Conservation (phyloP, 192 early-diverging fungal species). For the Phycomyces blakesleeanus region DNA sequence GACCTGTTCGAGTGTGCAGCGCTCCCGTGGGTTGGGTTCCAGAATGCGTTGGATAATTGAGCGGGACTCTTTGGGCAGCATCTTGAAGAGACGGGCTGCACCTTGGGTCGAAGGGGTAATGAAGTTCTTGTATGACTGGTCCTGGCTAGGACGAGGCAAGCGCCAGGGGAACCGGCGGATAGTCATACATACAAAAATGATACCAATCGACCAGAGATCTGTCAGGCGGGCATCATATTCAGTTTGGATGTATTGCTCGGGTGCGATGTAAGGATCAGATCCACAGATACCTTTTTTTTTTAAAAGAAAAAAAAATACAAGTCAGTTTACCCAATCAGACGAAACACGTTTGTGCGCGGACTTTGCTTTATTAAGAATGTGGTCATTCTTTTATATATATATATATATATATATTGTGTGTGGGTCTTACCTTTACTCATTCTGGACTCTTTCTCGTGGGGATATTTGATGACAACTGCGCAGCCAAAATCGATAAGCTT, state of each 20-base stretch:
- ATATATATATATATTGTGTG: too few species aligned
- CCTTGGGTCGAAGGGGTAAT: slow-evolving; percentile 41
- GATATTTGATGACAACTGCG: slow-evolving; percentile 78
- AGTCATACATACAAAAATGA: slow-evolving; percentile 81
- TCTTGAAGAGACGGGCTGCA: slow-evolving; percentile 46
- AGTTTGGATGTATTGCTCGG: slow-evolving; percentile 70
- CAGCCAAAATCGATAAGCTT: slow-evolving; percentile 93
- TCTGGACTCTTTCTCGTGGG: slow-evolving; percentile 60
- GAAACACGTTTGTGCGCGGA: background rate
- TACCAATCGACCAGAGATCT: slow-evolving; percentile 89
- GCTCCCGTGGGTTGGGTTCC: slow-evolving; percentile 53
- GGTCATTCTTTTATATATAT: too few species aligned
- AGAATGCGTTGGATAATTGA: slow-evolving; percentile 60
- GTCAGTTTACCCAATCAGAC: background rate
- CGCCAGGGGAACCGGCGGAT: slow-evolving; percentile 71
- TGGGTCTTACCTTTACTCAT: slow-evolving; percentile 47
- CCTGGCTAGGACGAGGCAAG: slow-evolving; percentile 48
- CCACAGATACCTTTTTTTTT: slow-evolving; percentile 69
- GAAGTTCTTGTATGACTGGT: slow-evolving; percentile 55
- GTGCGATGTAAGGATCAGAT: slow-evolving; percentile 95
- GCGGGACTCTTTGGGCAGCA: slow-evolving; percentile 55
- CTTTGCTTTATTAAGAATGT: background rate
- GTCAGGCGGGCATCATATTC: slow-evolving; percentile 84
- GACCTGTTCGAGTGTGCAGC: slow-evolving; percentile 60
- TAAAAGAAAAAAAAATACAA: background rate